Evolutionary conservation across 2,329 filamentous ascomycete species (phyloP), one percentile per base, ranked within the genome.

Genomic region (Fusarium robinianum): DNA sequence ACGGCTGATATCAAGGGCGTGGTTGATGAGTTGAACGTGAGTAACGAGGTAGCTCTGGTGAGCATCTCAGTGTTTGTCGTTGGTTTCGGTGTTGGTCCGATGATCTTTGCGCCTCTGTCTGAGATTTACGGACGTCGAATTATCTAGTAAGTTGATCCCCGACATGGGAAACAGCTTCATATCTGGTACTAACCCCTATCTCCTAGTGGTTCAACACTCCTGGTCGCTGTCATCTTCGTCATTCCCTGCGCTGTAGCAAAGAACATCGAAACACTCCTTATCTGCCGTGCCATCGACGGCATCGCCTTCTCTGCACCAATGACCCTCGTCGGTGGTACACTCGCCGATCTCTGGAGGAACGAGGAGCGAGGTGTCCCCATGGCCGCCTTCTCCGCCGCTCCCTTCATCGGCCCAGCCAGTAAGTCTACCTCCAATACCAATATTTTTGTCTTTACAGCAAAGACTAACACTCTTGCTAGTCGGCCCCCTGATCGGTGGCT

Each of bases 301-400:
- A 88, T 94, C 42, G 87, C 87, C 5, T 92, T 92, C 64, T 90
- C 85, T 8, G 88, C 88, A 0, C 88, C 89, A 3, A 92, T 95
- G 85, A 92, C 88, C 0, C 76, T 94, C 2, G 88, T 91, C 7
- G 89, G 88, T 29, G 89, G 89, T 7, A 92, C 87, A 1, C 70
- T 95, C 5, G 86, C 88, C 8, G 89, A 95, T 70, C 67, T 94
- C n/a, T 95, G 88, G 88, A 82, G 72, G 46, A 88, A 84, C 36
- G 88, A 94, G 64, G 88, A 95, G 68, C 79, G 89, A 39, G 89
- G 88, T 60, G 85, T 94, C 2, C 87, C 89, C 12, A 94, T 95
- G 88, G 88, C 88, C 3, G 86, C 87, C 11, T 95, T 94, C 66
- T 86, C 81, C 9, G 88, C 88, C 3, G 88, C 88, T 1, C 89